These are phyloP conservation scores for Dioscorea zingiberensis DNA, from an alignment of 106 monocot species.

Conservation along the genomic window DNA sequence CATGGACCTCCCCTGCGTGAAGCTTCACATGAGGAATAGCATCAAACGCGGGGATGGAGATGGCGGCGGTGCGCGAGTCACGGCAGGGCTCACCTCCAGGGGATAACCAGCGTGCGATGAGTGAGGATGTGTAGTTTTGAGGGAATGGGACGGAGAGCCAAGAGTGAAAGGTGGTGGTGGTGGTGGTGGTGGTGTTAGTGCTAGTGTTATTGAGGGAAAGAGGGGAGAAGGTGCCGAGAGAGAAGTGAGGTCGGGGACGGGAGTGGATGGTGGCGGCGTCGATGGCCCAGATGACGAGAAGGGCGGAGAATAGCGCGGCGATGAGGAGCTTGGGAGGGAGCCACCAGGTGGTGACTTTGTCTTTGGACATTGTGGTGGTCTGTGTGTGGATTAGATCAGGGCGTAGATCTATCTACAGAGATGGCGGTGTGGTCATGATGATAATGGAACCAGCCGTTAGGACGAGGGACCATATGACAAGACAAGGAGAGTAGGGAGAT, in stretches of 20 bases:
- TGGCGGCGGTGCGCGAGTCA: slow-evolving; percentile 33
- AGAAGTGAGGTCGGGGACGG: background rate
- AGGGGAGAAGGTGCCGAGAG: slow-evolving; percentile 10
- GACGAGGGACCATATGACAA: too few species aligned
- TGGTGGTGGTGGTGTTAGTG: background rate
- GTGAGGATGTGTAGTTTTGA: slow-evolving; percentile 48
- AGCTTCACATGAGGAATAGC: slow-evolving; percentile 6
- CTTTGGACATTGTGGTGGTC: too few species aligned
- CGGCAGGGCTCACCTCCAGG: slow-evolving; percentile 41
- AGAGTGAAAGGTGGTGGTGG: too few species aligned
- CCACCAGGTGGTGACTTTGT: background rate
- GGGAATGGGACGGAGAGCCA: slow-evolving; percentile 39
- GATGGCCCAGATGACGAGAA: slow-evolving; percentile 12
- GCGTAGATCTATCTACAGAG: too few species aligned
- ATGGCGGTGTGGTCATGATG: too few species aligned
- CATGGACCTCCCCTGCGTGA: slow-evolving; percentile 32
- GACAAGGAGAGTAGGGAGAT: too few species aligned
- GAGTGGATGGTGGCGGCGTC: slow-evolving; percentile 5
- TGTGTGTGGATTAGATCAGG: too few species aligned
- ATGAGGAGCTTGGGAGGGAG: slow-evolving; percentile 16
- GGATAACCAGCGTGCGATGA: slow-evolving; percentile 64
- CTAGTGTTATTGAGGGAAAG: background rate
- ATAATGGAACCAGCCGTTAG: too few species aligned
- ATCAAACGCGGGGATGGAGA: slow-evolving; percentile 46
- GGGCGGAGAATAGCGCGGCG: slow-evolving; percentile 6